Base-by-base conservation (phyloP, 208 protist species). In the Leishmania martiniquensis region DNA sequence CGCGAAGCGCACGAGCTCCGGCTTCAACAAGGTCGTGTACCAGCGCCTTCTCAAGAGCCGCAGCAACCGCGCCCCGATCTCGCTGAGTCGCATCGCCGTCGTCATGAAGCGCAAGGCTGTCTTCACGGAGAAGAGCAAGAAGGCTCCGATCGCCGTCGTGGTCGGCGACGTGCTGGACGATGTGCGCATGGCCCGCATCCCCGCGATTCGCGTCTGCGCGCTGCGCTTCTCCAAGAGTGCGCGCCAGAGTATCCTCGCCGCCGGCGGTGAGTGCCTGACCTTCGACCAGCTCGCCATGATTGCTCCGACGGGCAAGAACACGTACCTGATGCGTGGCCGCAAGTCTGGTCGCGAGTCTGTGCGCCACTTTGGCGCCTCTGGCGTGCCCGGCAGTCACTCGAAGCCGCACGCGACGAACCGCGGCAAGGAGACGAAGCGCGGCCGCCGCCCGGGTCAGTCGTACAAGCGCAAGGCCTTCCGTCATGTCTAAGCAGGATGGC, bases 101-200 rank as follows among this genome's bases (percentile, higher is more conserved):
- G 92, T 95, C 73, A 94, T 98, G 85, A 98, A 99, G 87, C 89
- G 92, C 80, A 96, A 97, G 89, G 85, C 87, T 65, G 84, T 90
- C 81, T 96, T 91, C 83, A 85, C 86, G 54, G 85, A 83, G 71
- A 94, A 91, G 85, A 87, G 72, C 85, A 93, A 96, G 87, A 89
- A 93, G 87, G 87, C 89, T n/a, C 97, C 98, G 77, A 99, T 99
- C 80, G 98, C 97, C 79, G 99, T 99, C 65, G 67, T 99, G 34
- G 99, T 99, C 71, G 99, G 98, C 80, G 99, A 99, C 42, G 96
- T 99, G 60, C 99, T 99, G 77, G 98, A 99, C 86, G 99, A 99
- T 86, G 93, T 98, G 37, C 98, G 99, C 87, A 87, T 99, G 77
- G 79, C 96, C 75, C 97, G 98, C 73, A 91, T 99, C 79, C 98